phyloP scores from a whole-genome alignment of 306 rosid species.

The Malus sieversii region DNA sequence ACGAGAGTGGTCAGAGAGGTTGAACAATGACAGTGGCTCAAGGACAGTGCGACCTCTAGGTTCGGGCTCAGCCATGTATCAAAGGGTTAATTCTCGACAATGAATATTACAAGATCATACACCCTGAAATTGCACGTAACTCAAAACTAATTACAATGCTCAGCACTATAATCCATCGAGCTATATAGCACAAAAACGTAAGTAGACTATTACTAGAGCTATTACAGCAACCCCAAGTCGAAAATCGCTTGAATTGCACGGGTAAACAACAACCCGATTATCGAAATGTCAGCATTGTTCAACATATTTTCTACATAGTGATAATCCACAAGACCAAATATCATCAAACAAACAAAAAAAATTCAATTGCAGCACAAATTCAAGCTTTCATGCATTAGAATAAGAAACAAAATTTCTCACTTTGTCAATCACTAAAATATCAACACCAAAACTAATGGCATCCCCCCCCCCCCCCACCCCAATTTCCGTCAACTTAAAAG shows the following conservation, averaged over 20 bases:
- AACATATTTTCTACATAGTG: not conserved
- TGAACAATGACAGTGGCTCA: slow-evolving; percentile 61
- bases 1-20: slow-evolving; percentile 44
- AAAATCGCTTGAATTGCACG: not conserved
- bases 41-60: slow-evolving; percentile 53
- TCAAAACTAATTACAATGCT: not conserved
- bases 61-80: slow-evolving; percentile 48
- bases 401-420: not conserved
- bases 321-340: not conserved
- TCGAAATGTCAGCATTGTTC: not conserved
- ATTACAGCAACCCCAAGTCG: not conserved
- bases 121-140: slow-evolving; percentile 4
- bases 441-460: too few species aligned
- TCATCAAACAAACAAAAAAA: too few species aligned
- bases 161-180: not conserved
- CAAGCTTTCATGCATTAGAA: not conserved
- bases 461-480: not conserved
- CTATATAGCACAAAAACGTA: not conserved
- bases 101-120: not conserved
- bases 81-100: not conserved
- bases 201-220: not conserved
- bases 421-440: too few species aligned
- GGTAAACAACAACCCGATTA: not conserved
- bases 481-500: not conserved
- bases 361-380: not conserved